phyloP scores from a whole-genome alignment of 768 basidiomycete genomes.

The Rhodotorula taiwanensis region DNA sequence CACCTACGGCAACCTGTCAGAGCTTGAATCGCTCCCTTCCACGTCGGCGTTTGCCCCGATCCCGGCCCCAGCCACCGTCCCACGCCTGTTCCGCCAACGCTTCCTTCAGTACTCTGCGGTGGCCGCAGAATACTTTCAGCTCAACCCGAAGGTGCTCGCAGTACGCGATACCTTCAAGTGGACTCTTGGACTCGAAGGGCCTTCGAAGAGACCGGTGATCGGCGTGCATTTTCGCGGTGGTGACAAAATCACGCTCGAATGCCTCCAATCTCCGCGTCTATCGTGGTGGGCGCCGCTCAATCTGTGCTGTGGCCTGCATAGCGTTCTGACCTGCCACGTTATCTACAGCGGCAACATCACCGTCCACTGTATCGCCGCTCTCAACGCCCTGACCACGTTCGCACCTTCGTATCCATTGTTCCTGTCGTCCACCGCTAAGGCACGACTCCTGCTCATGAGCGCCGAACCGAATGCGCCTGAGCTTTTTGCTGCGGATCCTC shows the following conservation, averaged over 20 bases:
- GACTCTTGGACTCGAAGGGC: background rate
- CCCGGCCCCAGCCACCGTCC: constrained; percentile 5
- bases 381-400: background rate
- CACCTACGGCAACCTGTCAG: no score
- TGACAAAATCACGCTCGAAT: constrained; percentile 14
- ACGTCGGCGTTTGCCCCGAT: no score
- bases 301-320: background rate
- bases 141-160: background rate
- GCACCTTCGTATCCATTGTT: background rate
- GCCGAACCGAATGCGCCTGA: constrained; percentile 5
- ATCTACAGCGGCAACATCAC: constrained; percentile 12
- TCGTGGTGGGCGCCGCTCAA: constrained; percentile 8
- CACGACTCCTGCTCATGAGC: constrained; percentile 13
- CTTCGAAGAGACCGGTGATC: background rate
- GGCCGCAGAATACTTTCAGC: constrained; percentile 3
- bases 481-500: background rate
- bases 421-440: background rate
- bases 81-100: background rate
- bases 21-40: no score
- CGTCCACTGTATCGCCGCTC: constrained; percentile 7
- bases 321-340: background rate
- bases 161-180: background rate
- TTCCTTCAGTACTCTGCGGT: constrained; percentile 14
- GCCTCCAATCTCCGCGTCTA: constrained; percentile 1
- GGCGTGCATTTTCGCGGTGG: constrained; percentile 10